phyloP scores from a whole-genome alignment of 257 asterid genomes.

The Ocimum tenuiflorum region DNA sequence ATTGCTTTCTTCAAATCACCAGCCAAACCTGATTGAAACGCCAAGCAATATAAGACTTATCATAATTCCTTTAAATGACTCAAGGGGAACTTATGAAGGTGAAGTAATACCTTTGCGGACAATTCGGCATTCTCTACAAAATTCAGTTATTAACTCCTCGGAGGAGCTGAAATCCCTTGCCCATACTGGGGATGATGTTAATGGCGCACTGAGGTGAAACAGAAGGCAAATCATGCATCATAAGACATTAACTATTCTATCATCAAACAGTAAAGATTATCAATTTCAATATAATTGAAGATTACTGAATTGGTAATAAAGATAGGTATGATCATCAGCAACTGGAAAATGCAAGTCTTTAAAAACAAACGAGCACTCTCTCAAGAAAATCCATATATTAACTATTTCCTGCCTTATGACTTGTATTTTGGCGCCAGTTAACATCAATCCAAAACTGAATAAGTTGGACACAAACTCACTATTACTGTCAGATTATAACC shows the following conservation, averaged over 20 bases:
- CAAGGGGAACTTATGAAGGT: slow-evolving; percentile 3
- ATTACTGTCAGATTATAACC: neutral
- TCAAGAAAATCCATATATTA: neutral
- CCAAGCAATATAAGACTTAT: neutral
- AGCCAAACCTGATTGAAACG: slow-evolving; percentile 63
- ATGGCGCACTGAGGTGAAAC: slow-evolving; percentile 72
- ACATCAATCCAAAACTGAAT: slow-evolving; percentile 1
- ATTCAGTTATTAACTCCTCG: slow-evolving; percentile 88
- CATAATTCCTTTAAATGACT: slow-evolving; percentile 20
- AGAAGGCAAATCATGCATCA: slow-evolving; percentile 10
- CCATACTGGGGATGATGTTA: slow-evolving; percentile 91
- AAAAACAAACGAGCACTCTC: neutral
- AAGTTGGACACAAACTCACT: slow-evolving; percentile 15
- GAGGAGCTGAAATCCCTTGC: slow-evolving; percentile 82
- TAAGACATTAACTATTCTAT: neutral
- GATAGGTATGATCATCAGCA: neutral
- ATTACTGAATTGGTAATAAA: neutral
- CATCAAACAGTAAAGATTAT: neutral
- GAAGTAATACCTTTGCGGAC: slow-evolving; percentile 74
- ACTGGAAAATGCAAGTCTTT: slow-evolving; percentile 1
- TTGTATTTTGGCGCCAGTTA: slow-evolving; percentile 1
- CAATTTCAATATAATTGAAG: neutral
- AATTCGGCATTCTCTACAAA: slow-evolving; percentile 97
- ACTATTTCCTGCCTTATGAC: neutral
- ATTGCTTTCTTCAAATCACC: slow-evolving; percentile 98